Percentiles rank a stretch among this genome's conserved stretches.
Conservation (phyloP, 1,139 yeast genomes). For the Zygoascus meyerae region DNA sequence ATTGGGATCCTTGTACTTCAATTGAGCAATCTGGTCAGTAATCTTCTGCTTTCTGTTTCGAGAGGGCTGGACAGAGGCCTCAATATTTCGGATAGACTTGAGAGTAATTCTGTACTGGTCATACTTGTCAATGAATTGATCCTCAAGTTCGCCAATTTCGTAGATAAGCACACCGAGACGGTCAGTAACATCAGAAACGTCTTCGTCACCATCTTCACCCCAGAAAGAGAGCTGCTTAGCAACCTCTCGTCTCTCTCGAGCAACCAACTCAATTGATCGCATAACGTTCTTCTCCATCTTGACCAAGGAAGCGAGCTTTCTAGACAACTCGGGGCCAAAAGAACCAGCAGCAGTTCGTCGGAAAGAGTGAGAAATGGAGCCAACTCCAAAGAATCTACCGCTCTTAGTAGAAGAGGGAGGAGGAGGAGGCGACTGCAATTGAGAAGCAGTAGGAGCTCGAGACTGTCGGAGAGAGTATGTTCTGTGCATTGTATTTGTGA, state of each 20-base stretch:
- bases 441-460: conserved; percentile 96
- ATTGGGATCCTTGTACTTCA: conserved; percentile 97
- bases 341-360: conserved; percentile 89
- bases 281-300: conserved; percentile 96
- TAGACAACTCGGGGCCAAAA: conserved; percentile 90
- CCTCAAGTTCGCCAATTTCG: conserved; percentile 97
- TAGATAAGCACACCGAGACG: conserved; percentile 91
- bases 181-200: conserved; percentile 94
- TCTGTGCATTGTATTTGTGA: conserved; percentile 72
- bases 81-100: conserved; percentile 93
- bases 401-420: conserved; percentile 85
- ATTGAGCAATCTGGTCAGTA: conserved; percentile 94
- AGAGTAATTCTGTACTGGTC: conserved; percentile 96
- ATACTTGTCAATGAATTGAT: conserved; percentile 94
- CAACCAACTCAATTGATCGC: conserved; percentile 89
- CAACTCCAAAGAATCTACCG: conserved; percentile 84
- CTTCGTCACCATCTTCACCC: conserved; percentile 99
- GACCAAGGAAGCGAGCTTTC: conserved; percentile 82
- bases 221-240: conserved; percentile 93
- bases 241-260: conserved; percentile 92
- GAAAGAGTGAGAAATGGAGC: conserved; percentile 74
- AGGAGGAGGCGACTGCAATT: conserved; percentile 90
- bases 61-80: conserved; percentile 95
- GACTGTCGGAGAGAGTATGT: conserved; percentile 92
- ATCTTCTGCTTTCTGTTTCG: conserved; percentile 97